Conservation (phyloP, 495 filamentous ascomycete species). For the Aspergillus asperescens region DNA sequence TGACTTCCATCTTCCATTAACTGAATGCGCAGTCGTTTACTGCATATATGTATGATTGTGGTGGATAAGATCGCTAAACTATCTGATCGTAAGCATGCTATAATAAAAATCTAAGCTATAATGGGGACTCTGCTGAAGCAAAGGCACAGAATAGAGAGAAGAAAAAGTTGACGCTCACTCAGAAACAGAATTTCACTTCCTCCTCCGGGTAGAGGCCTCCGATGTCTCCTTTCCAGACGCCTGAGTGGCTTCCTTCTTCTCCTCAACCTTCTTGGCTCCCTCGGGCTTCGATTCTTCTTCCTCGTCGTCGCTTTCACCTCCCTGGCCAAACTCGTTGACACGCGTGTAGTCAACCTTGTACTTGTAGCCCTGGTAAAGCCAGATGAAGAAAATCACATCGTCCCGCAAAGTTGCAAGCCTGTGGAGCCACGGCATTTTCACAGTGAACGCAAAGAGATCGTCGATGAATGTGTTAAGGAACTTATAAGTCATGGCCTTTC, state of each 20-base stretch:
- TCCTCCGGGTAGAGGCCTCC: conserved; percentile 35
- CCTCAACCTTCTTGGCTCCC: conserved; percentile 33
- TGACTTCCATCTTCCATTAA: not conserved
- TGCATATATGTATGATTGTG: not conserved
- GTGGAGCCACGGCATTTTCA: conserved; percentile 97
- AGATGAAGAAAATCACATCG: conserved; percentile 97
- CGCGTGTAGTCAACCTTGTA: conserved; percentile 90
- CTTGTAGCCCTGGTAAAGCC: conserved; percentile 89
- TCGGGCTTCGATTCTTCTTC: conserved; percentile 44
- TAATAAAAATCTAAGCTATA: not conserved
- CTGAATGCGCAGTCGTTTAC: not conserved
- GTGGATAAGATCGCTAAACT: not conserved
- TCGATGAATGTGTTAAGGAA: conserved; percentile 80
- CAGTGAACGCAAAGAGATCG: conserved; percentile 93
- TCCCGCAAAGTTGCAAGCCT: conserved; percentile 90
- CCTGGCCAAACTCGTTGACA: conserved; percentile 97
- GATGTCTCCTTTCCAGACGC: conserved; percentile 32
- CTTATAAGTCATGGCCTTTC: conserved; percentile 94
- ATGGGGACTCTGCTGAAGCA: not conserved
- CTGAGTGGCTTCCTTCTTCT: conserved; percentile 18
- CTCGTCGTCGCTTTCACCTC: conserved; percentile 76
- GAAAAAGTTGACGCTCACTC: not conserved
- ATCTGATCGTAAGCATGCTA: not conserved
- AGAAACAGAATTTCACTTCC: conserved; percentile 28
- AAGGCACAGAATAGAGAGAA: not conserved